phyloP scores from a whole-genome alignment of 345 rosid species.

The Chamaenerion angustifolium region DNA sequence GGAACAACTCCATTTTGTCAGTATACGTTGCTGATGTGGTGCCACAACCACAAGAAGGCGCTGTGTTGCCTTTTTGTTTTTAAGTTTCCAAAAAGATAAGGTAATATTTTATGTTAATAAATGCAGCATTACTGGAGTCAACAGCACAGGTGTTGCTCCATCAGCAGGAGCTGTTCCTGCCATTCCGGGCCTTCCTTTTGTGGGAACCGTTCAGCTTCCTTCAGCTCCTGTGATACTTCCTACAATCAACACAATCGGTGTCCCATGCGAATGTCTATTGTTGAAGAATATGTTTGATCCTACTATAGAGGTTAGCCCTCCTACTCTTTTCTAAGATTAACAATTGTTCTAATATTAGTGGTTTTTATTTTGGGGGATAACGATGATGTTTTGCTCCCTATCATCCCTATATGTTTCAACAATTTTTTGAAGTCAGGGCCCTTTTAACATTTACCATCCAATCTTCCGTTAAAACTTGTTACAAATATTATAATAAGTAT shows the following conservation, averaged over 20 bases:
- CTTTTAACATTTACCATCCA: too few relatives aligned
- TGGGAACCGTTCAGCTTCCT: constrained; percentile 44
- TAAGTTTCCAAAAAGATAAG: too few relatives aligned
- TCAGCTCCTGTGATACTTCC: constrained; percentile 15
- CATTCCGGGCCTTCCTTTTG: constrained; percentile 39
- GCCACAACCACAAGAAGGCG: too few relatives aligned
- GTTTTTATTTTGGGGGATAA: neutral
- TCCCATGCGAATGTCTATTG: constrained; percentile 58
- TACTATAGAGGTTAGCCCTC: constrained; percentile 5
- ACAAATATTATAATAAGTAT: too few relatives aligned
- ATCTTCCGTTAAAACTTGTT: too few relatives aligned
- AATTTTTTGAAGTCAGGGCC: too few relatives aligned
- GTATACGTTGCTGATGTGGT: too few relatives aligned
- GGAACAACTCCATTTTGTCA: too few relatives aligned
- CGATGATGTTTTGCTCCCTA: neutral
- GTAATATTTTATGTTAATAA: constrained; percentile 11
- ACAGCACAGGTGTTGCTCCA: constrained; percentile 33
- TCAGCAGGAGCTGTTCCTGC: constrained; percentile 28
- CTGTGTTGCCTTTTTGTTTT: too few relatives aligned
- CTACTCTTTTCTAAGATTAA: neutral
- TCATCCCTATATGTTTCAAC: too few relatives aligned
- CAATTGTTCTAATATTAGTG: neutral
- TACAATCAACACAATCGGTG: constrained; percentile 43
- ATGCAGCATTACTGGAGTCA: constrained; percentile 21
- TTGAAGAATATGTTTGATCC: constrained; percentile 3